phyloP scores from a whole-genome alignment of 2,329 filamentous ascomycete species.

The Stachybotrys chlorohalonatus region DNA sequence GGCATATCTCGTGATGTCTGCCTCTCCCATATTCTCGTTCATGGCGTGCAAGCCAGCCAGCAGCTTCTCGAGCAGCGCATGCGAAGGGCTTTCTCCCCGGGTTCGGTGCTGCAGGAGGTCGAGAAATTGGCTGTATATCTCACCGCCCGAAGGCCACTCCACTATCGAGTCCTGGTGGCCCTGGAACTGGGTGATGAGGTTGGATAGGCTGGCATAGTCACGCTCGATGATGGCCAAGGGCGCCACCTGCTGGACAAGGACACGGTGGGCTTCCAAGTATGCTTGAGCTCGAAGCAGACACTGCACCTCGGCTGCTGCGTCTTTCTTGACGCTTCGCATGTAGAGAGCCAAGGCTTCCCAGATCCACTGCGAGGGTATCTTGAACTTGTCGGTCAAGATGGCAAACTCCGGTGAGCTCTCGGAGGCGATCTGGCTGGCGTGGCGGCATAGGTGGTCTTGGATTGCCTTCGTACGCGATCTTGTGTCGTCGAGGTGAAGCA shows the following conservation, averaged over 20 bases:
- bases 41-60: constrained; percentile 47
- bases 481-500: constrained; percentile 62
- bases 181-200: constrained; percentile 64
- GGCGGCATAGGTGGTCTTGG: constrained; percentile 64
- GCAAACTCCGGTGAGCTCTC: constrained; percentile 47
- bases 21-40: constrained; percentile 32
- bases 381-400: constrained; percentile 53
- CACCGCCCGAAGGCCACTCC: constrained; percentile 72
- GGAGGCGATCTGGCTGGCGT: constrained; percentile 57
- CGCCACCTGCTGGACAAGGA: constrained; percentile 72
- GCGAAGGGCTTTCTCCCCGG: constrained; percentile 29
- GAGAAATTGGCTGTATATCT: constrained; percentile 63
- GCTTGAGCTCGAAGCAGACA: constrained; percentile 72
- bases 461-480: constrained; percentile 56
- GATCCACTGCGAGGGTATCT: constrained; percentile 69
- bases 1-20: constrained; percentile 48
- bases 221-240: constrained; percentile 74
- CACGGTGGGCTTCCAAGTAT: constrained; percentile 73
- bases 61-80: constrained; percentile 45
- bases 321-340: constrained; percentile 63
- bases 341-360: constrained; percentile 81
- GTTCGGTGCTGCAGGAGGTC: constrained; percentile 36
- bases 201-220: constrained; percentile 61
- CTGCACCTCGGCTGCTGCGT: constrained; percentile 63
- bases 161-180: constrained; percentile 50